A percentile compares a stretch with the other conserved stretches of the same genome.
These are phyloP conservation scores for Amanita pseudoporphyria DNA, from an alignment of 768 basidiomycete genomes.

Conservation along the genomic window DNA sequence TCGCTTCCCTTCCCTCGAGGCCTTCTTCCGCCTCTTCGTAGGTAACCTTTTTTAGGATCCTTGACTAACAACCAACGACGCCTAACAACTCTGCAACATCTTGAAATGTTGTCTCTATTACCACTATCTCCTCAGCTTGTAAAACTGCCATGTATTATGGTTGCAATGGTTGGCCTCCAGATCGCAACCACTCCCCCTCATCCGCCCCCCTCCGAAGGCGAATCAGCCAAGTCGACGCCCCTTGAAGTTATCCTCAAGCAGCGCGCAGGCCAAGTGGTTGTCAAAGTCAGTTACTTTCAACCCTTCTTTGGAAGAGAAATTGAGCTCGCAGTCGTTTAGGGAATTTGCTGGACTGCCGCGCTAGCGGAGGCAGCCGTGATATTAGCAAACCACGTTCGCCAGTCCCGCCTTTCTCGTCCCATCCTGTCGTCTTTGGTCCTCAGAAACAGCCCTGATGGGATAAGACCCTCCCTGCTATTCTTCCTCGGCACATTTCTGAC, in stretches of 20 bases:
- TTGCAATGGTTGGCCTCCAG: slow-evolving; percentile 34
- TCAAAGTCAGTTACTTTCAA: slow-evolving; percentile 24
- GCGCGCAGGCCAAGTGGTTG: slow-evolving; percentile 20
- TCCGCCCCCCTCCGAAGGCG: slow-evolving; percentile 25
- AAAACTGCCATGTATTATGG: slow-evolving; percentile 34
- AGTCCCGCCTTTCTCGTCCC: not conserved
- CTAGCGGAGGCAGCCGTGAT: slow-evolving; percentile 6
- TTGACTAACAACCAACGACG: not conserved
- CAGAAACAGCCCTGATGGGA: not conserved
- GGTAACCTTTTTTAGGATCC: not conserved
- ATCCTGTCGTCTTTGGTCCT: slow-evolving; percentile 2
- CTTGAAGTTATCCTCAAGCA: slow-evolving; percentile 29
- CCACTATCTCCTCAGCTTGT: slow-evolving; percentile 13
- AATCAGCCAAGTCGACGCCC: slow-evolving; percentile 23
- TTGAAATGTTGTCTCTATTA: not conserved
- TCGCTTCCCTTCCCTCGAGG: not conserved
- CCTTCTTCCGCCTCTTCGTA: not conserved
- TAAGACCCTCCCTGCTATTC: slow-evolving; percentile 12
- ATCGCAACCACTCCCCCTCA: slow-evolving; percentile 37
- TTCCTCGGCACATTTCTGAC: slow-evolving; percentile 30
- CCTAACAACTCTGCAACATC: not conserved
- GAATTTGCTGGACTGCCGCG: slow-evolving; percentile 5
- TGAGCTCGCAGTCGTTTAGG: not conserved
- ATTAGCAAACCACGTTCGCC: not conserved
- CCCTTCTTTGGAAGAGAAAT: not conserved